Evolutionary conservation across 139 green algal genomes (phyloP).

Genomic region (Picochlorum sp.): DNA sequence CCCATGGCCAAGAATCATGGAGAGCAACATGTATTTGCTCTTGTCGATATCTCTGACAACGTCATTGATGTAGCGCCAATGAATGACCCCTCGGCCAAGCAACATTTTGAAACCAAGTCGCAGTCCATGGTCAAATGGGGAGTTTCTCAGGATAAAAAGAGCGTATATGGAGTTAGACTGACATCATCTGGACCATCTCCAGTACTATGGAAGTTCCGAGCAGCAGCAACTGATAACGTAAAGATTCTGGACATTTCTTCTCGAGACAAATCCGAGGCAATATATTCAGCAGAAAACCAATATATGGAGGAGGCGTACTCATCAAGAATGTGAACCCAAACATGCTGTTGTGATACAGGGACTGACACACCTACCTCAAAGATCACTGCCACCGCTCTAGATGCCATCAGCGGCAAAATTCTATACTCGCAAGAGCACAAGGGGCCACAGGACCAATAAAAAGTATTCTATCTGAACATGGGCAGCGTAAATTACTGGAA

Average conservation of each 20-base stretch:
- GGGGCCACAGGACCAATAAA: conserved; percentile 58
- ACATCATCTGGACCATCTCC: conserved; percentile 10
- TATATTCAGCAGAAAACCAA: conserved; percentile 63
- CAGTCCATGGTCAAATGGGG: conserved; percentile 29
- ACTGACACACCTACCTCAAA: not conserved
- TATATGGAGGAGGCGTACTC: conserved; percentile 74
- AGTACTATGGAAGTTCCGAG: conserved; percentile 19
- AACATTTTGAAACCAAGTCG: not conserved
- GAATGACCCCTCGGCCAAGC: conserved; percentile 32
- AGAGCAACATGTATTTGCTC: too few species aligned
- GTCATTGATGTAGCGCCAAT: not conserved
- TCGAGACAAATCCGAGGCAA: conserved; percentile 31
- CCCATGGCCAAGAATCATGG: too few species aligned
- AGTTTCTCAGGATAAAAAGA: conserved; percentile 13
- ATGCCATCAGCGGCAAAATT: conserved; percentile 73
- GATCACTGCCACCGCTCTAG: conserved; percentile 44
- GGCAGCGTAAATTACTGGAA: conserved; percentile 73
- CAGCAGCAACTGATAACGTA: conserved; percentile 3
- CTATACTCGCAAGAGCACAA: conserved; percentile 63
- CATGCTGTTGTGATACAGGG: conserved; percentile 72
- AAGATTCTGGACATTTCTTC: conserved; percentile 39
- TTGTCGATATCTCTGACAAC: not conserved
- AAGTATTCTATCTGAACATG: conserved; percentile 71
- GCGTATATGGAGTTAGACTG: conserved; percentile 12
- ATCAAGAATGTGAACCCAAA: conserved; percentile 93